A percentile compares a stretch with the other conserved stretches of the same genome.
These are phyloP conservation scores for Agrostemma githago DNA, from an alignment of 148 eudicot genomes.

Conservation along the genomic window DNA sequence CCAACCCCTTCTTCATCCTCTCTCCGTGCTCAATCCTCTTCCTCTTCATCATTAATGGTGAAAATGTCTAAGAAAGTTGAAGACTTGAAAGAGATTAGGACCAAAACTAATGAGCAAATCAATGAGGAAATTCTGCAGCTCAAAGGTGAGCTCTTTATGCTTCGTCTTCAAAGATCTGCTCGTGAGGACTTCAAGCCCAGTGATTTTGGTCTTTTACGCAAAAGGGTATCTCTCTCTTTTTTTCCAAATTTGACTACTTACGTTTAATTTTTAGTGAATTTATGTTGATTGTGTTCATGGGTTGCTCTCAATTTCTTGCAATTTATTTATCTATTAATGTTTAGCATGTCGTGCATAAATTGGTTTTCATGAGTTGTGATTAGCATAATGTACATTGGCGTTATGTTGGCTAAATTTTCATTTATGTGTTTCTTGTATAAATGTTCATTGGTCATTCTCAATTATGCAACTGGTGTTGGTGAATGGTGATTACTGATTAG, in stretches of 20 bases:
- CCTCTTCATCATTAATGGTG: slow-evolving; percentile 32
- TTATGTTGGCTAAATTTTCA: not conserved
- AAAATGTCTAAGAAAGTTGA: slow-evolving; percentile 78
- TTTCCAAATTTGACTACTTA: not conserved
- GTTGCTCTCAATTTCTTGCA: not conserved
- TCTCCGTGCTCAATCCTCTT: slow-evolving; percentile 16
- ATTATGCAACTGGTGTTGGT: not conserved
- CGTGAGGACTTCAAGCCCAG: slow-evolving; percentile 79
- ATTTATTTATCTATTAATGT: not conserved
- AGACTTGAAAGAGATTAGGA: slow-evolving; percentile 71
- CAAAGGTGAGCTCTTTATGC: slow-evolving; percentile 91
- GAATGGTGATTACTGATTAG: not conserved
- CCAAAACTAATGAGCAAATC: slow-evolving; percentile 60
- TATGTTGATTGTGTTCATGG: not conserved
- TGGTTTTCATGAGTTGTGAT: slow-evolving; percentile 4
- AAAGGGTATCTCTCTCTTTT: slow-evolving; percentile 47
- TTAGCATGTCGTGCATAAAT: not conserved
- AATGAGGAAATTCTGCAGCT: slow-evolving; percentile 75
- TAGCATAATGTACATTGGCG: not conserved
- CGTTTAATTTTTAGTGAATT: not conserved
- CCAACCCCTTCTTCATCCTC: not conserved
- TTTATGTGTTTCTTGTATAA: not conserved
- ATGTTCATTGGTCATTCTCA: not conserved
- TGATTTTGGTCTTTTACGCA: slow-evolving; percentile 79
- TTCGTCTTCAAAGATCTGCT: slow-evolving; percentile 65